A percentile compares a stretch with the other conserved stretches of the same genome.
phyloP scores from a whole-genome alignment of 306 rosid species.

The Myrica gale region DNA sequence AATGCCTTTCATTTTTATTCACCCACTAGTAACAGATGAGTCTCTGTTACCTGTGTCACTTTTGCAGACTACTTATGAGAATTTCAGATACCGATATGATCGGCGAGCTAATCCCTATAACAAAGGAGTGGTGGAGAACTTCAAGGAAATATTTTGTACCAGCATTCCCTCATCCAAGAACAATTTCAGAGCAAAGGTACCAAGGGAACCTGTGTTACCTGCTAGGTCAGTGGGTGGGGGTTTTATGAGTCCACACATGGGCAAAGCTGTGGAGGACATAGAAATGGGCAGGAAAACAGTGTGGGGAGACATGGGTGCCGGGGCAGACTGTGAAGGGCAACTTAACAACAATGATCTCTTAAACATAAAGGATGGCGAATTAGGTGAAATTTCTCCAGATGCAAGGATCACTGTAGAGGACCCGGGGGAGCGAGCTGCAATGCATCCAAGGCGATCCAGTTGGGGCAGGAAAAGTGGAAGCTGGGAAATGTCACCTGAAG shows the following conservation, averaged over 20 bases:
- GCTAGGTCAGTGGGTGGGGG: constrained; percentile 69
- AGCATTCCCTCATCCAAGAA: constrained; percentile 67
- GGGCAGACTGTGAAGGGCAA: constrained; percentile 62
- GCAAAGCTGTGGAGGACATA: constrained; percentile 84
- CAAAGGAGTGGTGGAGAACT: constrained; percentile 71
- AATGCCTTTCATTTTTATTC: neutral
- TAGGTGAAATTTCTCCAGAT: constrained; percentile 75
- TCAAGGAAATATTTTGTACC: constrained; percentile 81
- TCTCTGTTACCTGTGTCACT: constrained; percentile 16
- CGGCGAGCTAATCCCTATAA: constrained; percentile 74
- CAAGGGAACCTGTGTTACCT: constrained; percentile 70
- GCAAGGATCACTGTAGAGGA: constrained; percentile 72
- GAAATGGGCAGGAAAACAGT: constrained; percentile 97
- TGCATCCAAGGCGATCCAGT: constrained; percentile 88
- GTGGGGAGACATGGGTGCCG: constrained; percentile 73
- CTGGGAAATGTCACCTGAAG: constrained; percentile 99
- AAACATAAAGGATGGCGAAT: constrained; percentile 70
- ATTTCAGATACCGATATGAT: constrained; percentile 91
- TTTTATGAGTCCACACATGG: constrained; percentile 86
- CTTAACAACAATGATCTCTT: constrained; percentile 56
- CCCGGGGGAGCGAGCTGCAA: constrained; percentile 51
- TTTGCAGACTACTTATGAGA: constrained; percentile 89
- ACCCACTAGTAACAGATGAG: neutral
- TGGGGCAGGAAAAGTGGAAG: constrained; percentile 99
- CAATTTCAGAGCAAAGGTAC: constrained; percentile 75